Conservation (phyloP, 768 basidiomycete species). For the Xerocomellus intermedius region DNA sequence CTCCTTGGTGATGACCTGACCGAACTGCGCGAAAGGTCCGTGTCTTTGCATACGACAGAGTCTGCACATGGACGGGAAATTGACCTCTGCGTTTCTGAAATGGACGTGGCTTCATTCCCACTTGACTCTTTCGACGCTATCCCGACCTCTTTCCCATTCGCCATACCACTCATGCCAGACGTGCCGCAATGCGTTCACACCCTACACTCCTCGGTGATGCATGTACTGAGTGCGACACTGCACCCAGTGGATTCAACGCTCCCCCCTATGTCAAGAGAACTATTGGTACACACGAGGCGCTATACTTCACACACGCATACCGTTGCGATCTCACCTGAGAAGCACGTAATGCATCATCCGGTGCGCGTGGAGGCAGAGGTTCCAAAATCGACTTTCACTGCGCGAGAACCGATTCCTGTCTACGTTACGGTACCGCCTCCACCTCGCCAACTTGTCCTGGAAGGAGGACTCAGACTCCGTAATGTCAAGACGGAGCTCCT, state of each 20-base stretch:
- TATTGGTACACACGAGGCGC: constrained; percentile 69
- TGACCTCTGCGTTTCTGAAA: constrained; percentile 59
- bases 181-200: constrained; percentile 83
- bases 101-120: constrained; percentile 52
- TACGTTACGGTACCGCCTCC: constrained; percentile 84
- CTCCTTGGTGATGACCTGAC: constrained; percentile 13
- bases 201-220: constrained; percentile 66
- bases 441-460: constrained; percentile 59
- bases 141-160: constrained; percentile 72
- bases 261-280: constrained; percentile 48
- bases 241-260: constrained; percentile 44
- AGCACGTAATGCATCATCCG: constrained; percentile 56
- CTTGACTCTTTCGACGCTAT: constrained; percentile 37
- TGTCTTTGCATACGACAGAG: constrained; percentile 68
- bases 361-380: constrained; percentile 68
- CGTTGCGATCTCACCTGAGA: constrained; percentile 60
- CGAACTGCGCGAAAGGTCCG: constrained; percentile 43
- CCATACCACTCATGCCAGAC: constrained; percentile 75
- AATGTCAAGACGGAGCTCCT: constrained; percentile 82
- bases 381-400: constrained; percentile 67
- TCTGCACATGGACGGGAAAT: constrained; percentile 58
- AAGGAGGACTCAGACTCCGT: constrained; percentile 69
- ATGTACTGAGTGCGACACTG: constrained; percentile 68
- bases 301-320: constrained; percentile 64
- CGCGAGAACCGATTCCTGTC: constrained; percentile 72